Base-by-base conservation (phyloP, 345 rosid species). In the Geranium rotundifolium region DNA sequence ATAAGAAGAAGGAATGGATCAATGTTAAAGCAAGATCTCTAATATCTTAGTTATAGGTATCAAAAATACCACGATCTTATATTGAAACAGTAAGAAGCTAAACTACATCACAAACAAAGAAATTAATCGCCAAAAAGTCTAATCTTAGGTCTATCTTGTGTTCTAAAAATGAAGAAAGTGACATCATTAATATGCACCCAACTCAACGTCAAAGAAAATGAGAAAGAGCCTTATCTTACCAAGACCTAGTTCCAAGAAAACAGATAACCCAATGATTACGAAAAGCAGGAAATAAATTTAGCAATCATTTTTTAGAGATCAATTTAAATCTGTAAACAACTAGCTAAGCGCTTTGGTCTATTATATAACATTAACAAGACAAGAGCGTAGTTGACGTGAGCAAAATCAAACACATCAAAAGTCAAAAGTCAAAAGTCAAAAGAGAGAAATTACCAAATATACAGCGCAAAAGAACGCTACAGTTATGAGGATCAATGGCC, bases 401-500 rank as follows among this genome's bases (percentile, higher is more conserved):
- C 68, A 59, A n/a, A 7, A 18, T 56, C 57, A 17, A 30, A 27
- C 17, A 37, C 19, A 50, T 63, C 16, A 67, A 7, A 68, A 19
- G 19, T 61, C 3, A 55, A 61, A 70, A 27, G 59, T 66, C 62
- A 57, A 9, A 68, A 23, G 18, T 61, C 3, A 50, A 62, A 70
- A 29, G 57, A 68, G 61, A 57, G 41, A 70, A 72, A 88, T 83
- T 82, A 90, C 99, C 16, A 86, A 68, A 85, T 83, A 88, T 60
- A 93, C 80, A 16, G 86, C 92, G 46, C 82, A 84, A 76, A 90
- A 90, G 68, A 76, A 69, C 10, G 82, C 86, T 17, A 82, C 75
- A 17, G 95, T 87, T 73, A 80, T 41, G 65, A 93, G 75, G 31
- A 88, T 84, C 86, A 90, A 63, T 0, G 97, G 97, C 87, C 96